phyloP scores from a whole-genome alignment of 306 rosid genomes.

The Dalbergia cochinchinensis region DNA sequence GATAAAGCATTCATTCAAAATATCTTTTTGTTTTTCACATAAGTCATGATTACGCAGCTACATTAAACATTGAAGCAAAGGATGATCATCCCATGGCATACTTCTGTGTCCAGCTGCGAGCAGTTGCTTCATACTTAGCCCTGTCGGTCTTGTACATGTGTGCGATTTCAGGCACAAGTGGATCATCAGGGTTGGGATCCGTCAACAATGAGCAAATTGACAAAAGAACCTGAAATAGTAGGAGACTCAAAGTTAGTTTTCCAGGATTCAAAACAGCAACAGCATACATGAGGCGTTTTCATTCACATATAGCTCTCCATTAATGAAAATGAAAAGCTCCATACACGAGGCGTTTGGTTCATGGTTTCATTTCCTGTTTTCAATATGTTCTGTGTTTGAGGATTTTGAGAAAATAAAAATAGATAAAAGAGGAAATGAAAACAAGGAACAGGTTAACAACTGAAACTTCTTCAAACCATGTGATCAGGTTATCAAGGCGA shows the following conservation, averaged over 20 bases:
- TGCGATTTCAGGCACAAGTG: conserved; percentile 89
- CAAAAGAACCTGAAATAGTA: conserved; percentile 67
- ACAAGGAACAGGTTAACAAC: not conserved
- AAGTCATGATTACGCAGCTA: conserved; percentile 39
- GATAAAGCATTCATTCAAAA: conserved; percentile 50
- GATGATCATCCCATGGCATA: conserved; percentile 80
- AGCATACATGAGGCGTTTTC: not conserved
- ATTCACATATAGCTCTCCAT: conserved; percentile 17
- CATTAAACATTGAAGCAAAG: conserved; percentile 19
- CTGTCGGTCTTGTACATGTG: conserved; percentile 93
- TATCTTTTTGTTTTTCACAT: conserved; percentile 48
- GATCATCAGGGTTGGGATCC: conserved; percentile 92
- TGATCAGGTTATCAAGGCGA: conserved; percentile 9
- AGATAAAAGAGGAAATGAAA: no score
- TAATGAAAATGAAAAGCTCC: not conserved
- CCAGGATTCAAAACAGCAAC: conserved; percentile 1
- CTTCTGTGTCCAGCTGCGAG: conserved; percentile 95
- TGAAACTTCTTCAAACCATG: not conserved
- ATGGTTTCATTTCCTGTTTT: not conserved
- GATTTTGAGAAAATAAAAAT: no score
- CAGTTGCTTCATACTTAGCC: conserved; percentile 86
- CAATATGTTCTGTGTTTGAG: no score
- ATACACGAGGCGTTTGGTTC: no score
- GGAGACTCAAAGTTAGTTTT: conserved; percentile 34
- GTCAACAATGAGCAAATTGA: conserved; percentile 90